phyloP scores from a whole-genome alignment of 345 rosid genomes.

The Luvunga scandens region DNA sequence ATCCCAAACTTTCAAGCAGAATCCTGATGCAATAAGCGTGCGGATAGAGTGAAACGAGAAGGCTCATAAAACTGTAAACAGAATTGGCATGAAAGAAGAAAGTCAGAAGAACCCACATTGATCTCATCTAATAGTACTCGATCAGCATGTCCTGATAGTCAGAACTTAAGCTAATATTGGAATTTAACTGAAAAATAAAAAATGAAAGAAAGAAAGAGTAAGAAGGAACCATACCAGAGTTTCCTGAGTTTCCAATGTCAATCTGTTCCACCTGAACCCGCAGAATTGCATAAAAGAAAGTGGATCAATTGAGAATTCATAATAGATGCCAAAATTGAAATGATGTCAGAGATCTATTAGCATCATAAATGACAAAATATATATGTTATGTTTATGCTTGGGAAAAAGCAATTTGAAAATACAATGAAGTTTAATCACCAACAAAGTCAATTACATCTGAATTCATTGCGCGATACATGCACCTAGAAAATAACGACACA shows the following conservation, averaged over 20 bases:
- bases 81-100: slow-evolving; percentile 4
- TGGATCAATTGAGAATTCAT: not conserved
- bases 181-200: not conserved
- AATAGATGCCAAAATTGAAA: not conserved
- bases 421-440: not conserved
- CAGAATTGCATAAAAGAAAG: not conserved
- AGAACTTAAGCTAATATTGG: not conserved
- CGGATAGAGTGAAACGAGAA: not conserved
- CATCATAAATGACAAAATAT: not conserved
- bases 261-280: slow-evolving; percentile 45
- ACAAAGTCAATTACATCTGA: not conserved
- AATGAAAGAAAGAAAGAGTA: not conserved
- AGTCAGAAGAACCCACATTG: not conserved
- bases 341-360: not conserved
- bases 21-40: not conserved
- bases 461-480: not conserved
- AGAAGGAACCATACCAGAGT: slow-evolving; percentile 33
- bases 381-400: not conserved
- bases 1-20: not conserved
- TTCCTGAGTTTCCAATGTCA: slow-evolving; percentile 32
- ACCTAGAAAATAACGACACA: not conserved
- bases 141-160: not conserved
- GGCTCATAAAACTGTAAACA: not conserved
- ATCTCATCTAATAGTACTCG: not conserved
- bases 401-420: not conserved